These are phyloP conservation scores for Paraglomus occultum DNA, from an alignment of 192 early-diverging fungal genomes.

Conservation along the genomic window DNA sequence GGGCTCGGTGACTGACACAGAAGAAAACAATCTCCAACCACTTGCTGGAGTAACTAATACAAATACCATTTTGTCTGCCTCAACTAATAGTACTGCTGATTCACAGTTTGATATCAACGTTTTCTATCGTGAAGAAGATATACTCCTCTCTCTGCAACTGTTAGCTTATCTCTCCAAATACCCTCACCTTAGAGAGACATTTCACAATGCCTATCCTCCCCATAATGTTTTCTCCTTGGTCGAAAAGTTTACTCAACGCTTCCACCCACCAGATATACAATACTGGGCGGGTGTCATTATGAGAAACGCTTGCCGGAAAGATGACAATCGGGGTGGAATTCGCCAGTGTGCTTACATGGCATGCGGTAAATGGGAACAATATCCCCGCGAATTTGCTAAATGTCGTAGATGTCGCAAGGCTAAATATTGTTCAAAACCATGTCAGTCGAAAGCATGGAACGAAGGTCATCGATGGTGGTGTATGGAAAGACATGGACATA, in stretches of 20 bases:
- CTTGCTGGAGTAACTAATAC: conserved; percentile 2
- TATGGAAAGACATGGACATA: conserved; percentile 49
- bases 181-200: conserved; percentile 69
- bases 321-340: conserved; percentile 65
- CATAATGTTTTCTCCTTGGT: conserved; percentile 77
- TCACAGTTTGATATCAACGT: conserved; percentile 47
- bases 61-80: conserved; percentile 12
- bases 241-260: conserved; percentile 68
- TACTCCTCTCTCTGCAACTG: conserved; percentile 78
- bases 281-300: conserved; percentile 78
- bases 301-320: conserved; percentile 78
- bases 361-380: conserved; percentile 75
- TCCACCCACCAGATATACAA: conserved; percentile 62
- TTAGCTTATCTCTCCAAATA: conserved; percentile 90
- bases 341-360: conserved; percentile 78
- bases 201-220: conserved; percentile 47
- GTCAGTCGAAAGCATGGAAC: conserved; percentile 74
- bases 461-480: conserved; percentile 84
- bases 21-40: conserved; percentile 15
- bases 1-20: conserved; percentile 28
- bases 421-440: conserved; percentile 81
- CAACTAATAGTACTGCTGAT: conserved; percentile 24
- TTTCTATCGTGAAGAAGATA: conserved; percentile 78
- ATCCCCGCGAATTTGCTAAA: conserved; percentile 78
- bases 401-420: conserved; percentile 85